Evolutionary conservation across 257 asterid genomes (phyloP), one percentile per base, ranked within the genome.

Genomic region (Solanum chilense): DNA sequence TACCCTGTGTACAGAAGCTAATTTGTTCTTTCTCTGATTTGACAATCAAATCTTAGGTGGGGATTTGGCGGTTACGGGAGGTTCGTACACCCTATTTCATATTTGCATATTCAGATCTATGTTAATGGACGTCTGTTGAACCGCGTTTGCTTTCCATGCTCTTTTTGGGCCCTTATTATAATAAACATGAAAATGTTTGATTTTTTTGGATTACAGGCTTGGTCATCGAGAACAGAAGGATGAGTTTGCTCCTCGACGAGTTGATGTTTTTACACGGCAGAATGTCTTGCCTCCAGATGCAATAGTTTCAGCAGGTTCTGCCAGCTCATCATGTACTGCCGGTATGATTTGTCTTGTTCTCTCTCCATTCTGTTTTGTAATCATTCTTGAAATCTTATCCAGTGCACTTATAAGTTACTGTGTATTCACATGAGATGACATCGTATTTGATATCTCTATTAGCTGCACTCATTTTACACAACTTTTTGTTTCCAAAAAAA

Each of bases 31-130:
- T 73, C n/a, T 85, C 39, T 70, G 42, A 27, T 86, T 71, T 86
- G 69, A 39, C 84, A 33, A 44, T 29, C 44, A 35, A 85, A 91
- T 20, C 84, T 68, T 88, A 97, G 99, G 93, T 97, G 99, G 99
- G 99, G 99, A 89, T 95, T 83, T 91, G 99, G 99, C 90, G 99
- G 99, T 87, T 93, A 97, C 89, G 99, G 99, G 90, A 97, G 99
- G 99, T 97, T 88, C 29, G 86, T 88, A 68, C 87, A 84, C 10
- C 87, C 82, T 47, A 21, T 87, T 52, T 86, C 69, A 35, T 35
- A 62, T 25, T 31, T 58, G 33, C 83, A 83, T 37, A 15, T 13
- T 68, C 35, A 33, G 31, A 39, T 89, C 18, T 8, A 76, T 82
- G 29, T 62, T 33, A 35, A 47, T 56, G 86, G 60, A 52, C 7